A percentile compares a stretch with the other conserved stretches of the same genome.
Evolutionary conservation across 164 flowering plant species (phyloP).

Genomic region (Cinnamomum chago): DNA sequence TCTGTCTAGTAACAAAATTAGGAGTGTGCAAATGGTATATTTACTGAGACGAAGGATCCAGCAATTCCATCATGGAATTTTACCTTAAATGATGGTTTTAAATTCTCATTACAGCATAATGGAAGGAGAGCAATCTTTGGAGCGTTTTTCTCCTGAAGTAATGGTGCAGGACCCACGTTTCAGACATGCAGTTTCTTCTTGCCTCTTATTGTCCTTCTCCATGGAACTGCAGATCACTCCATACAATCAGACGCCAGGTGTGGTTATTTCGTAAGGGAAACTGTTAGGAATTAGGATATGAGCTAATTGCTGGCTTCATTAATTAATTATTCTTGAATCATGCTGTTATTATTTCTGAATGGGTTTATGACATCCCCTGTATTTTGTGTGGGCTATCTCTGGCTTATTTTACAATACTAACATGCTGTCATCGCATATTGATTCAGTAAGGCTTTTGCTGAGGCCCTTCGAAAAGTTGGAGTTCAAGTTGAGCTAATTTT

Average conservation of each 20-base stretch:
- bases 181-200: conserved; percentile 49
- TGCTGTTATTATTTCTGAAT: too few species aligned
- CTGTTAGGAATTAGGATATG: background rate
- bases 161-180: conserved; percentile 48
- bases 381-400: background rate
- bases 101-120: conserved; percentile 62
- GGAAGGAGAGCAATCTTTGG: conserved; percentile 80
- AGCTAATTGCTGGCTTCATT: background rate
- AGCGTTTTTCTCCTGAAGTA: conserved; percentile 70
- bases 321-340: background rate
- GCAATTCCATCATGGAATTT: background rate
- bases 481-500: conserved; percentile 61
- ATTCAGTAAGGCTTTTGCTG: conserved; percentile 65
- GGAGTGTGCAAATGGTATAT: background rate
- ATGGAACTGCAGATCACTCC: conserved; percentile 80
- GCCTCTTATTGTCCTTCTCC: conserved; percentile 70
- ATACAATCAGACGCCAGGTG: conserved; percentile 87
- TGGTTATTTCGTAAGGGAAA: conserved; percentile 5
- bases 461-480: conserved; percentile 55
- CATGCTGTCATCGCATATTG: background rate
- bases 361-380: background rate
- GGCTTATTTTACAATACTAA: background rate
- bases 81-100: conserved; percentile 5
- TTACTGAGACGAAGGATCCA: background rate
- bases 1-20: background rate